These are phyloP conservation scores for Bisporella sp. DNA, from an alignment of 2,329 filamentous ascomycete genomes.

Conservation along the genomic window DNA sequence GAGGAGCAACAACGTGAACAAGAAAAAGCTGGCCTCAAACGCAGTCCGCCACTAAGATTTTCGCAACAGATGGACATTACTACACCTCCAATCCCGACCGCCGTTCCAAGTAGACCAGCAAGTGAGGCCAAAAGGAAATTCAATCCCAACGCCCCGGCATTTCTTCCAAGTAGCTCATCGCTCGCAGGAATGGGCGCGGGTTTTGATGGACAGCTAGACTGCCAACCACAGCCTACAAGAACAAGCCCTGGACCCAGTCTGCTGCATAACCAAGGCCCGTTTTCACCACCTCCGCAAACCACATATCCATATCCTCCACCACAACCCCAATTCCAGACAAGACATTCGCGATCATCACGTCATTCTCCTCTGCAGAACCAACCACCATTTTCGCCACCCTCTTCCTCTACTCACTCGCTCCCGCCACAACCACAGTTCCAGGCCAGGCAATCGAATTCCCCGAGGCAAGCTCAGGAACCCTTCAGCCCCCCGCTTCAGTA, in stretches of 20 bases:
- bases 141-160: slow-evolving; percentile 12
- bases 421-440: background rate
- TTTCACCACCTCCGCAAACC: slow-evolving; percentile 1
- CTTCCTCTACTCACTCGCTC: background rate
- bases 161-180: no score
- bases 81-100: no score
- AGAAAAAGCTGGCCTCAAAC: no score
- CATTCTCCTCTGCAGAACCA: background rate
- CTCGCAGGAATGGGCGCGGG: no score
- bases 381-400: background rate
- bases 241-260: slow-evolving; percentile 1
- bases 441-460: no score
- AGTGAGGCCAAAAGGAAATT: slow-evolving; percentile 3
- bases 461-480: no score
- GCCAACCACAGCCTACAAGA: background rate
- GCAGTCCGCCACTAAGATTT: slow-evolving; percentile 2
- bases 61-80: slow-evolving; percentile 9
- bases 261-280: slow-evolving; percentile 6
- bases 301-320: background rate
- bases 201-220: no score
- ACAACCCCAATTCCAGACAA: background rate
- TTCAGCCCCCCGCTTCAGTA: no score
- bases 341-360: background rate
- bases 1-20: slow-evolving; percentile 2
- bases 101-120: no score